Percentiles rank a stretch among this genome's conserved stretches.
phyloP scores from a whole-genome alignment of 2,329 filamentous ascomycete species.

The Apiospora saccharicola region DNA sequence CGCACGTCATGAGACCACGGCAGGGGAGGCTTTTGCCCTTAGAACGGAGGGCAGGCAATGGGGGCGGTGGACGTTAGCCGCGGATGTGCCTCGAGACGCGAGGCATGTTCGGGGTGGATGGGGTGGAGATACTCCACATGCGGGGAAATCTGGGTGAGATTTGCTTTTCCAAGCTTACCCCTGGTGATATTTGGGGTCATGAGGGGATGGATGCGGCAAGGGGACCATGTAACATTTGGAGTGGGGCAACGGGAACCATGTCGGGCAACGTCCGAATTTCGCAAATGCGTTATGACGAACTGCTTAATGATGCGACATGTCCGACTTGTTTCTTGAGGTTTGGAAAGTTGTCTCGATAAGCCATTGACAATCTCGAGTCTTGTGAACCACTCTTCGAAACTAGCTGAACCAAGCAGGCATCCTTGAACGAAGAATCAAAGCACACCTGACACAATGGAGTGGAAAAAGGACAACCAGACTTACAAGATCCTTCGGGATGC shows the following conservation, averaged over 20 bases:
- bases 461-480: conserved; percentile 48
- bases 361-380: background rate
- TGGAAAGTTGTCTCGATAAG: background rate
- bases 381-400: background rate
- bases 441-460: conserved; percentile 27
- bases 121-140: background rate
- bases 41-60: background rate
- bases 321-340: background rate
- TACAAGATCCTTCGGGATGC: conserved; percentile 61
- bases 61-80: background rate
- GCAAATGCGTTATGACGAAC: background rate
- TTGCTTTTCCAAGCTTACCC: background rate
- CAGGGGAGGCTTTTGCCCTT: background rate
- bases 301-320: background rate
- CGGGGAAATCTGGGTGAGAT: background rate
- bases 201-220: background rate
- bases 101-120: background rate
- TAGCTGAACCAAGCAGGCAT: too few relatives aligned
- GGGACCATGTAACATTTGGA: background rate
- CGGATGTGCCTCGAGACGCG: conserved; percentile 8
- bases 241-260: background rate
- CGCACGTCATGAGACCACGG: conserved; percentile 5
- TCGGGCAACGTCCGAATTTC: background rate
- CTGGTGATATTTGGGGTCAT: background rate
- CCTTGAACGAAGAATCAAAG: background rate